Percentiles rank a stretch among this genome's conserved stretches.
These are phyloP conservation scores for Neocallimastix lanati DNA, from an alignment of 192 early-diverging fungal species.

Conservation along the genomic window DNA sequence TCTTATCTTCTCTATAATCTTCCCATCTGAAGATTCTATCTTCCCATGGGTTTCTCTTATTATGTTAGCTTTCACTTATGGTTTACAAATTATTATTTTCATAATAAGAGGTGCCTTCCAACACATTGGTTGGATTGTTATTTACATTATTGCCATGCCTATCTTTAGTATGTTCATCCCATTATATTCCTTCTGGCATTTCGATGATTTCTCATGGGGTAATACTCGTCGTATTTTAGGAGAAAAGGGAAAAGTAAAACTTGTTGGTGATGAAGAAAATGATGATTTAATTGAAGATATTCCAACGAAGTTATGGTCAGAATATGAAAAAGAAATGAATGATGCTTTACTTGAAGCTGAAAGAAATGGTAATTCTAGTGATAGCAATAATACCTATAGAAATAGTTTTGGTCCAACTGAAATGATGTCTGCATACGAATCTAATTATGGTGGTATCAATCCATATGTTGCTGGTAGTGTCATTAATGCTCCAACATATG, in stretches of 20 bases:
- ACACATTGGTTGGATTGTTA: constrained; percentile 77
- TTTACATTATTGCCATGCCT: constrained; percentile 78
- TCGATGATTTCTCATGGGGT: constrained; percentile 99
- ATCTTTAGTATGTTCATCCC: constrained; percentile 52
- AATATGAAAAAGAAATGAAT: constrained; percentile 50
- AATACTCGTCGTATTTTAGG: constrained; percentile 85
- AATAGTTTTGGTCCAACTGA: background rate
- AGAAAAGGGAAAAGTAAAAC: constrained; percentile 45
- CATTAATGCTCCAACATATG: background rate
- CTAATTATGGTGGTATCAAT: background rate
- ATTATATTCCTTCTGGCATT: constrained; percentile 92
- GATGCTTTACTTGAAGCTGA: background rate
- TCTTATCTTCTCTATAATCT: background rate
- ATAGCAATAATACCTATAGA: constrained; percentile 7
- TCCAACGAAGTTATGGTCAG: constrained; percentile 62
- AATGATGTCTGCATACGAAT: background rate
- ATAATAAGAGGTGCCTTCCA: constrained; percentile 73
- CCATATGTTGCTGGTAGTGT: background rate
- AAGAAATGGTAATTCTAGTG: background rate
- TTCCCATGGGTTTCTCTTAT: constrained; percentile 61
- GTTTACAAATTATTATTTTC: constrained; percentile 26
- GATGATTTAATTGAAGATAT: constrained; percentile 12
- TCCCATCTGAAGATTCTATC: constrained; percentile 10
- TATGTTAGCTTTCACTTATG: constrained; percentile 75
- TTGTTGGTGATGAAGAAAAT: background rate